Percentiles rank a stretch among this genome's conserved stretches.
Conservation (phyloP, 2,329 filamentous ascomycete genomes). For the Colletotrichum viniferum region DNA sequence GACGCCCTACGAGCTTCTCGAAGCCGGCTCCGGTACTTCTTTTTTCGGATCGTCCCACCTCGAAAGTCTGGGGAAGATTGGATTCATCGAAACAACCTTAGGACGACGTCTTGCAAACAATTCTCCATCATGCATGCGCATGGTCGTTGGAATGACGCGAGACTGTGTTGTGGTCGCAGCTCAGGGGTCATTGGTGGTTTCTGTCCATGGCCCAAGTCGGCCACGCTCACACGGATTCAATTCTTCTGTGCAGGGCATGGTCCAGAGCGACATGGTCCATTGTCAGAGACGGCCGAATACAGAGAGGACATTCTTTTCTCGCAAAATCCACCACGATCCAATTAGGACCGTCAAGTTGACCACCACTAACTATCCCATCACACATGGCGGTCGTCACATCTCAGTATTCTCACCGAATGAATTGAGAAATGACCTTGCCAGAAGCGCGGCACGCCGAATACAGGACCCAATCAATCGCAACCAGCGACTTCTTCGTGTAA, state of each 20-base stretch:
- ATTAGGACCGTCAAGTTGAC: background rate
- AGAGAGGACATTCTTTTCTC: background rate
- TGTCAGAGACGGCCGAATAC: background rate
- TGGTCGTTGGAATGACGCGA: background rate
- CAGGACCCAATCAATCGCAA: background rate
- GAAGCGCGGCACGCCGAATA: background rate
- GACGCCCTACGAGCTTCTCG: background rate
- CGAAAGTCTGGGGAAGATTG: slow-evolving; percentile 11
- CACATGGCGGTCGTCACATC: background rate
- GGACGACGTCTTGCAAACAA: background rate
- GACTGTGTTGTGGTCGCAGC: background rate
- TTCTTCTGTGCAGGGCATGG: background rate
- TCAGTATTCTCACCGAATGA: background rate
- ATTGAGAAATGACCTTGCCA: background rate
- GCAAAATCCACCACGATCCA: background rate
- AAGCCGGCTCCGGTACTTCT: background rate
- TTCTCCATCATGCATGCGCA: background rate
- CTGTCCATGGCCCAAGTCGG: background rate
- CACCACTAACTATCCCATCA: background rate
- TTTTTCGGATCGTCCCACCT: slow-evolving; percentile 14
- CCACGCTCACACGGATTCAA: background rate
- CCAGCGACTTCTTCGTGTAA: background rate
- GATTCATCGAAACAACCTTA: background rate
- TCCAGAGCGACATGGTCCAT: background rate
- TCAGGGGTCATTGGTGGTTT: background rate